phyloP scores from a whole-genome alignment of 257 asterid genomes.

The Penstemon eatonii region DNA sequence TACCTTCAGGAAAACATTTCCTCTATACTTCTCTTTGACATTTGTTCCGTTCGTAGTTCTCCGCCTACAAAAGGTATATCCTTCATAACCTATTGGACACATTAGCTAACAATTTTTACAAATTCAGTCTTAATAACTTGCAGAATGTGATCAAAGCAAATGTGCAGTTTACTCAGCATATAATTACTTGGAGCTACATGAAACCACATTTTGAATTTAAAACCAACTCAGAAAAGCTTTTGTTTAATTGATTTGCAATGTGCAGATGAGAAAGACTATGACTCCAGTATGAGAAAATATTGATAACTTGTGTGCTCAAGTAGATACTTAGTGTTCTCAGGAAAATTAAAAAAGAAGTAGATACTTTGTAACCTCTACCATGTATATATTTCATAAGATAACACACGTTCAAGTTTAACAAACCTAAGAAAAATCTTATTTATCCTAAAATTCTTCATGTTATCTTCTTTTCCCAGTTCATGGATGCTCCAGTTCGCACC shows the following conservation, averaged over 20 bases:
- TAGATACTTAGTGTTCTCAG: too few relatives aligned
- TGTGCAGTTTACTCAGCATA: neutral
- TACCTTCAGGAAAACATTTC: constrained; percentile 96
- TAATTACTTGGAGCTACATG: constrained; percentile 2
- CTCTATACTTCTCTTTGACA: constrained; percentile 94
- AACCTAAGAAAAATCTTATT: neutral
- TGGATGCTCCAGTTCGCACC: constrained; percentile 88
- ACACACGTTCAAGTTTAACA: too few relatives aligned
- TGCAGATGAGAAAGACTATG: neutral
- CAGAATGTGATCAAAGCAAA: neutral
- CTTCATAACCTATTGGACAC: constrained; percentile 14
- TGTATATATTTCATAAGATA: neutral
- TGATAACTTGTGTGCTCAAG: neutral
- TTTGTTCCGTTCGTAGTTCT: constrained; percentile 95
- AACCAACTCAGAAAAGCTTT: neutral
- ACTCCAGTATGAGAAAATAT: constrained; percentile 6
- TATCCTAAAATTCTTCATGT: neutral
- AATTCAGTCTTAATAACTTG: neutral
- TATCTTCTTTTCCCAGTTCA: constrained; percentile 55
- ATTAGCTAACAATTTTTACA: neutral
- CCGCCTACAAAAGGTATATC: constrained; percentile 87
- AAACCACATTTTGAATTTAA: constrained; percentile 9
- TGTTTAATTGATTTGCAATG: constrained; percentile 9
- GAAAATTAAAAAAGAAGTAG: neutral
- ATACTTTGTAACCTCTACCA: constrained; percentile 6